Evolutionary conservation across 495 filamentous ascomycete species (phyloP).

Genomic region (Penicillium steckii): DNA sequence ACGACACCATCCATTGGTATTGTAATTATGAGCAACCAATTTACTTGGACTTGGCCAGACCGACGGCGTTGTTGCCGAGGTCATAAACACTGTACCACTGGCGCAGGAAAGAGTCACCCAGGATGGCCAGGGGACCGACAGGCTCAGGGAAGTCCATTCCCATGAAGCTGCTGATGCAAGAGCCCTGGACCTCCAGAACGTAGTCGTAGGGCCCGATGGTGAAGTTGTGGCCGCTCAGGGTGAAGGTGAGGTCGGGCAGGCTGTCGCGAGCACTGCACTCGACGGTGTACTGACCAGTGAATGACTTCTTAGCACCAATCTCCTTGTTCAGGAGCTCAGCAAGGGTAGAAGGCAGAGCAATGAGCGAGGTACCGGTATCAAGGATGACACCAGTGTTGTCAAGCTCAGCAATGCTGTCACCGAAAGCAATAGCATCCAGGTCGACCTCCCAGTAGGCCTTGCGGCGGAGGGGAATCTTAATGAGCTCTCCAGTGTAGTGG

Average conservation of each 20-base stretch:
- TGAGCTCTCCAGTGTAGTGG: constrained; percentile 88
- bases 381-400: constrained; percentile 94
- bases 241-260: constrained; percentile 88
- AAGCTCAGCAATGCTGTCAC: constrained; percentile 77
- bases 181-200: constrained; percentile 91
- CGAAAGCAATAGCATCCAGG: constrained; percentile 86
- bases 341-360: constrained; percentile 87
- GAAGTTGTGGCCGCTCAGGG: constrained; percentile 84
- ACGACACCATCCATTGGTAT: background rate
- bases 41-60: constrained; percentile 81
- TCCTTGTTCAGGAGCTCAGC: constrained; percentile 97
- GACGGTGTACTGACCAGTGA: constrained; percentile 90
- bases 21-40: background rate
- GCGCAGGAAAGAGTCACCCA: constrained; percentile 96
- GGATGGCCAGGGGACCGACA: constrained; percentile 88
- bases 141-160: constrained; percentile 96
- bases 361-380: constrained; percentile 97
- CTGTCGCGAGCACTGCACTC: constrained; percentile 81
- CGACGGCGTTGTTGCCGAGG: constrained; percentile 78
- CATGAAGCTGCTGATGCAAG: constrained; percentile 96
- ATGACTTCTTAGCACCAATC: constrained; percentile 97
- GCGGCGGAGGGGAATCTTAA: constrained; percentile 87
- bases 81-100: constrained; percentile 98
- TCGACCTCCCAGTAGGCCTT: constrained; percentile 99
- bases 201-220: constrained; percentile 88